phyloP scores from a whole-genome alignment of 768 basidiomycete species.

The Nidularia sp. region DNA sequence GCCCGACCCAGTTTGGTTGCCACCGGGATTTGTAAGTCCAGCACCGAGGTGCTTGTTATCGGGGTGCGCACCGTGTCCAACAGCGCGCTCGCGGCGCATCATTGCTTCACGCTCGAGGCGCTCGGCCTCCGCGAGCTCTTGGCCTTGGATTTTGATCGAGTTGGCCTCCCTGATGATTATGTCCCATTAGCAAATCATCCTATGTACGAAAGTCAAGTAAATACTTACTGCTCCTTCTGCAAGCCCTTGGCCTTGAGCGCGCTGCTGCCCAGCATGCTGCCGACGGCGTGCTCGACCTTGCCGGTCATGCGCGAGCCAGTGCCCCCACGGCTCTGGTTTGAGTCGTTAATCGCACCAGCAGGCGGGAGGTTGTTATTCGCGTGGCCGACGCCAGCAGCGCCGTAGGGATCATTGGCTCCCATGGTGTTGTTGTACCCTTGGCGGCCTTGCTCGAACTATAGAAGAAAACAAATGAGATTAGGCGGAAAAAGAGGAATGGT shows the following conservation, averaged over 20 bases:
- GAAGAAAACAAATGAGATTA: background rate
- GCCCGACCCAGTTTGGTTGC: background rate
- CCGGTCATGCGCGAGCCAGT: conserved; percentile 34
- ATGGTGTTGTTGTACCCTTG: conserved; percentile 1
- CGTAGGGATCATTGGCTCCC: conserved; percentile 3
- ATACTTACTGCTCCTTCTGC: conserved; percentile 42
- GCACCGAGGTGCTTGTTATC: conserved; percentile 20
- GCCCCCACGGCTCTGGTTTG: conserved; percentile 13
- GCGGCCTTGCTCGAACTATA: conserved; percentile 1
- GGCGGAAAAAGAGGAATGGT: background rate
- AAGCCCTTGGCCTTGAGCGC: conserved; percentile 44
- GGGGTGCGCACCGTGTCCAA: conserved; percentile 41
- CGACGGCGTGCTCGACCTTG: conserved; percentile 45
- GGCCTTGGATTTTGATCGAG: conserved; percentile 37
- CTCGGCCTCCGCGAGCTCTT: conserved; percentile 50
- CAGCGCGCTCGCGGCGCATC: conserved; percentile 46
- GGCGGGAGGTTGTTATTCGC: conserved; percentile 13
- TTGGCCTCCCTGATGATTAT: conserved; percentile 34
- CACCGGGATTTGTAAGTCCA: conserved; percentile 3
- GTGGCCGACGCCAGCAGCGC: conserved; percentile 7
- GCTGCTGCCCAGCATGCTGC: conserved; percentile 38
- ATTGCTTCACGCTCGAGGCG: conserved; percentile 47
- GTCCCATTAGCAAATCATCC: background rate
- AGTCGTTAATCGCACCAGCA: conserved; percentile 12
- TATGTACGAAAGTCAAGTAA: background rate